phyloP scores from a whole-genome alignment of 495 filamentous ascomycete genomes.

The Acidiella bohemica region DNA sequence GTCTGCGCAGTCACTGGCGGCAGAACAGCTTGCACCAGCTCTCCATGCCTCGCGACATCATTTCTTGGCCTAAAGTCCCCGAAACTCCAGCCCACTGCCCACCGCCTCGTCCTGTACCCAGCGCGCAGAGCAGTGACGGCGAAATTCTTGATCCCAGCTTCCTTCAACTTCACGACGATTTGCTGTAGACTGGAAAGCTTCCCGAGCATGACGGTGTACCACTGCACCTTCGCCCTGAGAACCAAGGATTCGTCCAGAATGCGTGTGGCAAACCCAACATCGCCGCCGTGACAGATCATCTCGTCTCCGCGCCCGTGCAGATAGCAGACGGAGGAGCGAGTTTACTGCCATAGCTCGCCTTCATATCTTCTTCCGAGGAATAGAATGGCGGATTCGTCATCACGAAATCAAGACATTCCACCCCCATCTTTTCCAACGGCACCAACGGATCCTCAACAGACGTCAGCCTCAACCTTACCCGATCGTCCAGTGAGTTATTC shows the following conservation, averaged over 20 bases:
- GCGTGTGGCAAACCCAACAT: conserved; percentile 61
- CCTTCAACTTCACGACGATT: conserved; percentile 48
- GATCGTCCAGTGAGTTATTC: conserved; percentile 47
- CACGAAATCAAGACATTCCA: conserved; percentile 62
- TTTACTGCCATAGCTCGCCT: conserved; percentile 44
- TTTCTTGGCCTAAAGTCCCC: conserved; percentile 49
- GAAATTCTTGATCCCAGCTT: conserved; percentile 55
- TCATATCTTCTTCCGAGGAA: conserved; percentile 53
- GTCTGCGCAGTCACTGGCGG: conserved; percentile 44
- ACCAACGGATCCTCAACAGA: conserved; percentile 42
- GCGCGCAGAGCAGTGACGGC: conserved; percentile 72
- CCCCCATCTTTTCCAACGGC: conserved; percentile 38
- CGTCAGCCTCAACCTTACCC: conserved; percentile 51
- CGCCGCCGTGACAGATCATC: conserved; percentile 79
- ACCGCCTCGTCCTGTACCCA: conserved; percentile 66
- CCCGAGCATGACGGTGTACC: conserved; percentile 90
- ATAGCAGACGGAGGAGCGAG: conserved; percentile 52
- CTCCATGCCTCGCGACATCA: conserved; percentile 33
- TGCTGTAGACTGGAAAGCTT: conserved; percentile 57
- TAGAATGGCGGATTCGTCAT: conserved; percentile 98
- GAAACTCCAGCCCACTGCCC: conserved; percentile 86
- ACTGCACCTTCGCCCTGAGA: conserved; percentile 49
- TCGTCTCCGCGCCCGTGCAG: conserved; percentile 75
- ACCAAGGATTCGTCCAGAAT: conserved; percentile 62
- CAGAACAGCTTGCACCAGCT: conserved; percentile 45